Percentiles rank a stretch among this genome's conserved stretches.
phyloP scores from a whole-genome alignment of 2,329 filamentous ascomycete species.

The Fusarium haematococcum region DNA sequence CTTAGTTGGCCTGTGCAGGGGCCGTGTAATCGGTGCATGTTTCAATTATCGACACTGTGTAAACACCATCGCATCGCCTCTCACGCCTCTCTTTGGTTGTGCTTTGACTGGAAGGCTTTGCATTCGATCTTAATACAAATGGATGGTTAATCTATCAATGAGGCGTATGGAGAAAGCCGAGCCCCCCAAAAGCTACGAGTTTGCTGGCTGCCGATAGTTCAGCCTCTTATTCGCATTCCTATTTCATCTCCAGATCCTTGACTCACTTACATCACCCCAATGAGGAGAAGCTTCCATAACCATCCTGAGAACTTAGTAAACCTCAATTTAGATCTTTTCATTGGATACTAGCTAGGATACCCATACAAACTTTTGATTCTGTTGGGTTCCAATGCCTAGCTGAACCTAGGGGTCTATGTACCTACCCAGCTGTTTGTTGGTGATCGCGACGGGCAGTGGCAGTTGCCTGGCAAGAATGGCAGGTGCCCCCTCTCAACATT shows the following conservation, averaged over 20 bases:
- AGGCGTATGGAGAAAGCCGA: not conserved
- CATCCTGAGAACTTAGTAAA: not conserved
- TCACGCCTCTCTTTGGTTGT: not conserved
- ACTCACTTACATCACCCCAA: not conserved
- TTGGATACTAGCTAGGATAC: not conserved
- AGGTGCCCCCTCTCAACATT: not conserved
- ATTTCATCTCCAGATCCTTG: not conserved
- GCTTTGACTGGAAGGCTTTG: not conserved
- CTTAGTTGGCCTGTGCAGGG: slow-evolving; percentile 46
- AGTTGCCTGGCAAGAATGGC: not conserved
- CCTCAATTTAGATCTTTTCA: not conserved
- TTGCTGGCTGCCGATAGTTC: not conserved
- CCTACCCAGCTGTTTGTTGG: not conserved
- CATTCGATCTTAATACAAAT: not conserved
- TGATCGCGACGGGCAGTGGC: not conserved
- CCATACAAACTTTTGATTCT: not conserved
- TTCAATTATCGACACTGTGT: slow-evolving; percentile 4
- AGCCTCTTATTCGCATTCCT: not conserved
- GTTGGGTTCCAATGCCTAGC: not conserved
- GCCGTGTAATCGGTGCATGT: slow-evolving; percentile 14
- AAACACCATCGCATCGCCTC: not conserved
- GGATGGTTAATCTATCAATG: not conserved
- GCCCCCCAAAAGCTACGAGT: not conserved
- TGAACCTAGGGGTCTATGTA: not conserved
- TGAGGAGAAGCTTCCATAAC: not conserved